phyloP scores from a whole-genome alignment of 2,329 filamentous ascomycete species.

The Epichloe brachyelytri region DNA sequence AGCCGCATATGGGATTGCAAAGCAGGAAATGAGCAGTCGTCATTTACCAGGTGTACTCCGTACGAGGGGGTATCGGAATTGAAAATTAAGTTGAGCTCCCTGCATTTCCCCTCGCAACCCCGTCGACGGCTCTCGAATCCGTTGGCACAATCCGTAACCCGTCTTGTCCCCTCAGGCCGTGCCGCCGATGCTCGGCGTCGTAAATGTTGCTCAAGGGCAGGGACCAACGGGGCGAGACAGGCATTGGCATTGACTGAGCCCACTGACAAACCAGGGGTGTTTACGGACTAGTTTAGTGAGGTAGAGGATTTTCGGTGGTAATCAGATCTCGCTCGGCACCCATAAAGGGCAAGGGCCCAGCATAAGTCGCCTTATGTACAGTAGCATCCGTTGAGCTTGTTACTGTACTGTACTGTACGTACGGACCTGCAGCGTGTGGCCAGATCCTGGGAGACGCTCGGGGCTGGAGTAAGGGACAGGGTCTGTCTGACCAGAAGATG shows the following conservation, averaged over 20 bases:
- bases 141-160: too few relatives aligned
- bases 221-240: neutral
- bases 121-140: too few relatives aligned
- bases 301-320: slow-evolving; percentile 6
- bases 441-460: slow-evolving; percentile 4
- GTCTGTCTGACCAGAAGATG: neutral
- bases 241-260: neutral
- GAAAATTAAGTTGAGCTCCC: neutral
- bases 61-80: neutral
- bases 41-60: neutral
- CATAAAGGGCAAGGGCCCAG: slow-evolving; percentile 3
- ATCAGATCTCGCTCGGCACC: slow-evolving; percentile 6
- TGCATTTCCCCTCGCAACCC: too few relatives aligned
- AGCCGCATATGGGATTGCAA: slow-evolving; percentile 5
- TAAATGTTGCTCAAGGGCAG: too few relatives aligned
- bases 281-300: slow-evolving; percentile 2
- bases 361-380: neutral
- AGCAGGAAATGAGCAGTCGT: neutral
- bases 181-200: too few relatives aligned
- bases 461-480: too few relatives aligned
- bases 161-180: too few relatives aligned
- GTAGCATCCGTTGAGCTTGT: too few relatives aligned
- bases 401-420: slow-evolving; percentile 3
- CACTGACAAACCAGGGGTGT: neutral
- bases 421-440: slow-evolving; percentile 6